Evolutionary conservation across 2,329 filamentous ascomycete species (phyloP), one percentile per base, ranked within the genome.

Genomic region (Seiridium cupressi): DNA sequence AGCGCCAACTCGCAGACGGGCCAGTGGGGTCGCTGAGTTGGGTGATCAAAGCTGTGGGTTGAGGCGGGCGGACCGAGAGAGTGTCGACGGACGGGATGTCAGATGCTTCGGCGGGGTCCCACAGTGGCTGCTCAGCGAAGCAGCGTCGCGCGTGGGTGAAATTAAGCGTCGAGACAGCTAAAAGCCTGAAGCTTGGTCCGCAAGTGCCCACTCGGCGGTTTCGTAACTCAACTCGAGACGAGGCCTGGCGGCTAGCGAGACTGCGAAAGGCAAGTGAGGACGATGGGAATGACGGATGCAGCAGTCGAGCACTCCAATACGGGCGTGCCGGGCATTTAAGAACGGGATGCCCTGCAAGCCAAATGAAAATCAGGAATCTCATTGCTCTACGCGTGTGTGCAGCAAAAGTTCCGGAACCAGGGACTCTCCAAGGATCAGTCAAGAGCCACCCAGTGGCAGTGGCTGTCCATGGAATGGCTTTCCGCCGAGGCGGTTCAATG

Each of bases 221-320:
- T 57, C 55, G 55, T 46, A 38, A 51, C n/a, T 49, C 13, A 34
- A 51, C 55, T 57, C 47, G 56, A 58, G 56, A 49, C 56, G 51
- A 38, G 11, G 56, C 56, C 47, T 58, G 56, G 56, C 56, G 56
- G 56, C 47, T 58, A 58, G 56, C 47, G 56, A 58, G n/a, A 58
- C 51, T 40, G 32, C 13, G n/a, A 51, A 40, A 38, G n/a, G 46
- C 32, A 49, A 18, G 42, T 36, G 26, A 35, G 31, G n/a, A 32
- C 32, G 31, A 53, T 53, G 38, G 18, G 38, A 36, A 53, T 53
- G 49, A 35, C 32, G 34, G 10, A 53, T 9, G 38, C 38, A 42
- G 38, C 38, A 13, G 38, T 42, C 13, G 38, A 42, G 38, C 38
- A 8, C 38, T 42, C 13, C 38, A 7, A 26, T 13, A 42, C 13